Percentiles rank a stretch among this genome's conserved stretches.
Conservation (phyloP, 2,329 filamentous ascomycete species). For the Trichophyton simii region DNA sequence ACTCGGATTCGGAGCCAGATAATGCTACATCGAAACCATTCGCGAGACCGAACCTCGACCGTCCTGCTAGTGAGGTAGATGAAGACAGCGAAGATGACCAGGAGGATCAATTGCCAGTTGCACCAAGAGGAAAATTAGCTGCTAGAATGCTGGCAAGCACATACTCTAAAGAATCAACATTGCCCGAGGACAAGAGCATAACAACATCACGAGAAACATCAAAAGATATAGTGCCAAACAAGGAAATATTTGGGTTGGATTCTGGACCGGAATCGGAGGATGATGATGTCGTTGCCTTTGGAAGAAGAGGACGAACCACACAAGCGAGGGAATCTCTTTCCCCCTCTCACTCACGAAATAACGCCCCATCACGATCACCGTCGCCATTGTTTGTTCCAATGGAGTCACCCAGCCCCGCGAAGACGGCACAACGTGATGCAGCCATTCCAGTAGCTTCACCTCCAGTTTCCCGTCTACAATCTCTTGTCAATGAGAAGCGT, state of each 20-base stretch:
- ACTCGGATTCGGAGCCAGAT: conserved; percentile 36
- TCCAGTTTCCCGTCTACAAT: conserved; percentile 51
- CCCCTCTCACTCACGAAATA: not conserved
- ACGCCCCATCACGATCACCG: conserved; percentile 19
- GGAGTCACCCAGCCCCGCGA: conserved; percentile 3
- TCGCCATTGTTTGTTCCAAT: conserved; percentile 35
- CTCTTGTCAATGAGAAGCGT: conserved; percentile 60
- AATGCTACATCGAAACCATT: conserved; percentile 9
- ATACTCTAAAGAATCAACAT: conserved; percentile 17
- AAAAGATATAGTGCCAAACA: not conserved
- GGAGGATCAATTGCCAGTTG: conserved; percentile 32
- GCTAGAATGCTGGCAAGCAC: conserved; percentile 44
- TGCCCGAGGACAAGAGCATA: conserved; percentile 19
- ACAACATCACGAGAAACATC: not conserved
- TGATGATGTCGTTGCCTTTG: conserved; percentile 22
- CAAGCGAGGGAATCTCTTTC: not conserved
- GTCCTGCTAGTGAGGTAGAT: not conserved
- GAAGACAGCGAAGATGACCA: conserved; percentile 33
- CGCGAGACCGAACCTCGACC: not conserved
- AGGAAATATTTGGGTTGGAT: not conserved
- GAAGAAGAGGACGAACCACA: conserved; percentile 15
- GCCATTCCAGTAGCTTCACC: conserved; percentile 13
- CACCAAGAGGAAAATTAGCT: conserved; percentile 52
- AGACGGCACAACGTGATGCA: not conserved
- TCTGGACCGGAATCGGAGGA: conserved; percentile 7